Conservation (phyloP, 176 grass and related monocot genomes). For the Musa beccarii region DNA sequence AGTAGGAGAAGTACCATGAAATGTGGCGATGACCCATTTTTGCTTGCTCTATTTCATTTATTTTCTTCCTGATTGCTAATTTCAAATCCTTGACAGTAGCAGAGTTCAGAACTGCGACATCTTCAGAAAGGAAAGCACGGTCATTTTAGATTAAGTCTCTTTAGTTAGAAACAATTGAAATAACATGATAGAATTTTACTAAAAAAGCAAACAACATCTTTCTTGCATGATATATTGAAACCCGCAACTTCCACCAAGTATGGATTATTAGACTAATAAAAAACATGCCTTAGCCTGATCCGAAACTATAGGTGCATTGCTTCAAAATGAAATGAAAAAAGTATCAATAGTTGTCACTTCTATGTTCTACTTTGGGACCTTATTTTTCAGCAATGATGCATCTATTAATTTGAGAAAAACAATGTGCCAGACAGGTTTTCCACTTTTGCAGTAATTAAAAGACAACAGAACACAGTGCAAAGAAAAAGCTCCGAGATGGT, state of each 20-base stretch:
- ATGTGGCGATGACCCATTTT: constrained; percentile 85
- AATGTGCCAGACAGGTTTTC: not conserved
- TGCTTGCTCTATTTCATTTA: constrained; percentile 64
- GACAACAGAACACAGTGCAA: not conserved
- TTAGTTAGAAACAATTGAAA: not conserved
- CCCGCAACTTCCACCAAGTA: not conserved
- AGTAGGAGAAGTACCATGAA: constrained; percentile 52
- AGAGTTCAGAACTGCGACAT: constrained; percentile 51
- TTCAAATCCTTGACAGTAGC: constrained; percentile 83
- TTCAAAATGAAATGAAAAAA: not conserved
- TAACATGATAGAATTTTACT: not conserved
- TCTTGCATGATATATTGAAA: not conserved
- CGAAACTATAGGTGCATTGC: no score
- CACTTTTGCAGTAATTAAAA: not conserved
- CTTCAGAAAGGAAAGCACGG: constrained; percentile 23
- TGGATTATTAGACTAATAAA: no score
- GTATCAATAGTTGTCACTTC: not conserved
- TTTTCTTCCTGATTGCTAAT: constrained; percentile 67
- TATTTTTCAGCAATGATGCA: no score
- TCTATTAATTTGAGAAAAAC: no score
- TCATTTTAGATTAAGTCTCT: not conserved
- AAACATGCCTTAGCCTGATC: no score
- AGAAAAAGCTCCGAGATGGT: not conserved
- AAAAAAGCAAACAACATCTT: not conserved
- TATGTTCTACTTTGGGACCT: not conserved